Conservation (phyloP, 352 stramenopile species). For the Phytophthora lateralis region DNA sequence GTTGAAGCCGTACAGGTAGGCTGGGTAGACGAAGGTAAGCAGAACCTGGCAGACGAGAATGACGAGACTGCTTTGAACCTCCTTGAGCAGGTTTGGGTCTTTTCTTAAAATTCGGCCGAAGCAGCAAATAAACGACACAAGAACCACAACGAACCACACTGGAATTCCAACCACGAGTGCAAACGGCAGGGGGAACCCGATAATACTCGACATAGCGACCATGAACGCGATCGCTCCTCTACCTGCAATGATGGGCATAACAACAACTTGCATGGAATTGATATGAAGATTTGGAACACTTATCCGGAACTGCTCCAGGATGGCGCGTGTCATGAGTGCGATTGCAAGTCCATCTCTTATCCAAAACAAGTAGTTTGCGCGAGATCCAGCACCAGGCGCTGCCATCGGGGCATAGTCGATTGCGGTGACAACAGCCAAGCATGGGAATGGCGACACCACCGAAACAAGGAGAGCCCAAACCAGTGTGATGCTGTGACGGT, state of each 20-base stretch:
- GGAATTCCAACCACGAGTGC: conserved; percentile 29
- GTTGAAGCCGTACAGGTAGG: conserved; percentile 45
- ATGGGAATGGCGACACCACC: conserved; percentile 32
- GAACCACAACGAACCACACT: conserved; percentile 24
- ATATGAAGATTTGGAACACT: conserved; percentile 15
- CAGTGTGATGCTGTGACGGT: background rate
- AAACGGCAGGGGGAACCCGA: conserved; percentile 56
- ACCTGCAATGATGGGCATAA: conserved; percentile 7
- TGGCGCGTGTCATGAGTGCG: conserved; percentile 32
- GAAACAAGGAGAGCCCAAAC: conserved; percentile 8
- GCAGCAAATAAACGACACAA: conserved; percentile 17
- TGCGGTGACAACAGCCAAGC: conserved; percentile 27
- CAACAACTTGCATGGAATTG: conserved; percentile 3
- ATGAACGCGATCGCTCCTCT: conserved; percentile 13
- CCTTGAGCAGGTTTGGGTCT: conserved; percentile 7
- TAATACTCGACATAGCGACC: conserved; percentile 22
- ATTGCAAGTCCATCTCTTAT: conserved; percentile 30
- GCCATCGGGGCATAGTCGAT: conserved; percentile 31
- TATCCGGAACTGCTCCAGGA: conserved; percentile 37
- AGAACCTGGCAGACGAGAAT: conserved; percentile 37
- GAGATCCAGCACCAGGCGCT: conserved; percentile 17
- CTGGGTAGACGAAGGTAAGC: conserved; percentile 44
- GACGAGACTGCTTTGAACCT: conserved; percentile 18
- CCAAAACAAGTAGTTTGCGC: conserved; percentile 44
- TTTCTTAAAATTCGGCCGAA: conserved; percentile 25